Percentiles rank a stretch among this genome's conserved stretches.
phyloP scores from a whole-genome alignment of 768 basidiomycete genomes.

The Mycena vitilis region DNA sequence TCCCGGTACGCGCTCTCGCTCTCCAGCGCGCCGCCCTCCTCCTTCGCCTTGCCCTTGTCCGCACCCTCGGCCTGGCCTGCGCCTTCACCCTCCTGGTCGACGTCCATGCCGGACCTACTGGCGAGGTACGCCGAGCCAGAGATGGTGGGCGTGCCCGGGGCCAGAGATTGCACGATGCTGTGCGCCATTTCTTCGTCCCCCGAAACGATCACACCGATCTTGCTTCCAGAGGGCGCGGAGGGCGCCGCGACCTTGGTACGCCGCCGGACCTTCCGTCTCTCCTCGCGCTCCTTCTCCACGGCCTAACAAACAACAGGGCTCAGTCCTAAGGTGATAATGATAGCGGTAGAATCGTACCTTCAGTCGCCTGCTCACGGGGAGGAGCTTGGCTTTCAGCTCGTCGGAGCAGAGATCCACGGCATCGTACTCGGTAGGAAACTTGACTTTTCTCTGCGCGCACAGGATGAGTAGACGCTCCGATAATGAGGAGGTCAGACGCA shows the following conservation, averaged over 20 bases:
- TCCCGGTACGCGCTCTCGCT: constrained; percentile 74
- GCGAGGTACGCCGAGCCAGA: no score
- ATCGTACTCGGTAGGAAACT: constrained; percentile 91
- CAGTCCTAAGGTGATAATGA: neutral
- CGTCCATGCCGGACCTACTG: constrained; percentile 33
- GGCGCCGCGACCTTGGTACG: constrained; percentile 64
- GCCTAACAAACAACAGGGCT: constrained; percentile 46
- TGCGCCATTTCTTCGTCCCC: no score
- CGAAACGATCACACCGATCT: no score
- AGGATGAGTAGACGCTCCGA: neutral
- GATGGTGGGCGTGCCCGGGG: no score
- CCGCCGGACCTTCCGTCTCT: constrained; percentile 85
- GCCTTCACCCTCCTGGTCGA: constrained; percentile 37
- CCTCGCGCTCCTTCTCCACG: constrained; percentile 84
- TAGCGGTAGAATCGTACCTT: constrained; percentile 45
- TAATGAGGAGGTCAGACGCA: constrained; percentile 41
- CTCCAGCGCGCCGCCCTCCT: constrained; percentile 62
- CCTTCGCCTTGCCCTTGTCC: constrained; percentile 39
- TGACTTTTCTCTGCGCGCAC: constrained; percentile 79
- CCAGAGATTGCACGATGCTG: no score
- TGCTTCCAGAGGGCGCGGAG: constrained; percentile 40
- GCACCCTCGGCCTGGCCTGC: no score
- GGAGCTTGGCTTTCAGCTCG: constrained; percentile 77
- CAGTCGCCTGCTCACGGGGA: constrained; percentile 76
- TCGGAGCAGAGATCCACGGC: constrained; percentile 85